These are phyloP conservation scores for Trichophyton schoenleinii DNA, from an alignment of 2,329 filamentous ascomycete genomes.

Conservation along the genomic window DNA sequence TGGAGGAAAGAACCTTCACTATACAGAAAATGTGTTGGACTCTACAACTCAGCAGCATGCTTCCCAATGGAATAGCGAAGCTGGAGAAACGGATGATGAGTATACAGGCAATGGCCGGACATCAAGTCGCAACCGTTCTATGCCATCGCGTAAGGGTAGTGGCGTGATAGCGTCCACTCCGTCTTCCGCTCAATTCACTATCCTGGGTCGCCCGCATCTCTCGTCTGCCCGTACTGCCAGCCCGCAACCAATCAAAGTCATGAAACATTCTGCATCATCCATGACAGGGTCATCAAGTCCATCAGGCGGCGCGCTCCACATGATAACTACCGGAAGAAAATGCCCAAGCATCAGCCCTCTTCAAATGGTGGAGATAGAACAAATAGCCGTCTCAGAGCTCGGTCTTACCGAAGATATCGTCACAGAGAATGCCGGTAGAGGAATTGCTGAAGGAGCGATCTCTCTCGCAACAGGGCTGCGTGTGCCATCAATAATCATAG, in stretches of 20 bases:
- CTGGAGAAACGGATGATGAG: conserved; percentile 46
- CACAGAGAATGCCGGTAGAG: conserved; percentile 78
- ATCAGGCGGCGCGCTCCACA: conserved; percentile 35
- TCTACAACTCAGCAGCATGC: conserved; percentile 31
- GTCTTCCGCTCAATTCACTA: conserved; percentile 24
- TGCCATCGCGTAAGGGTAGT: conserved; percentile 34
- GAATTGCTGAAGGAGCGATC: conserved; percentile 68
- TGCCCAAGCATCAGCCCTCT: conserved; percentile 53
- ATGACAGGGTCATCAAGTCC: conserved; percentile 26
- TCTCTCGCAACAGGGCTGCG: conserved; percentile 51
- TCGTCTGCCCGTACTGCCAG: conserved; percentile 28
- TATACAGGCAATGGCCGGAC: conserved; percentile 29
- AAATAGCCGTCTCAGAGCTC: conserved; percentile 75
- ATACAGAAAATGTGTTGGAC: conserved; percentile 82
- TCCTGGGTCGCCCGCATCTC: conserved; percentile 25
- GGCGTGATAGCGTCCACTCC: conserved; percentile 27
- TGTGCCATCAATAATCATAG: conserved; percentile 49
- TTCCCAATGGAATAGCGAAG: conserved; percentile 57
- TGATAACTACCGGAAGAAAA: conserved; percentile 42
- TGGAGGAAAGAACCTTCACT: conserved; percentile 80
- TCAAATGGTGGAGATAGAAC: conserved; percentile 86
- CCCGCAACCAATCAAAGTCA: conserved; percentile 29
- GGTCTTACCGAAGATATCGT: conserved; percentile 82
- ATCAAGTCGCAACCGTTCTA: conserved; percentile 32
- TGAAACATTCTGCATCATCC: conserved; percentile 30